Evolutionary conservation across 352 stramenopile genomes (phyloP), one percentile per base, ranked within the genome.

Genomic region (Globisporangium camurandrum): DNA sequence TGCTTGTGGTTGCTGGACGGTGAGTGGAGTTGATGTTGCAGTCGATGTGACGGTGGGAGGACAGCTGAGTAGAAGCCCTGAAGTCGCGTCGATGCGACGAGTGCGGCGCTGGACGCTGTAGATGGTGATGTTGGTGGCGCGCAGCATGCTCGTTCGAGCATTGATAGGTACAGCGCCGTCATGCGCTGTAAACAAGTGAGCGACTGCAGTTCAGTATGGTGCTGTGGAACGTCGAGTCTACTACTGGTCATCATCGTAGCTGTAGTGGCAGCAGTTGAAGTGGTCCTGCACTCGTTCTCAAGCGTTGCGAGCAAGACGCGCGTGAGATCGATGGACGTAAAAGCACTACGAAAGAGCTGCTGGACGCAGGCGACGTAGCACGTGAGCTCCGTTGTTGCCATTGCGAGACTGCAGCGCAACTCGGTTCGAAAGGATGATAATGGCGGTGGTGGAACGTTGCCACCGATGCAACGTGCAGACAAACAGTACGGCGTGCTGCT

Each of bases 111-210:
- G 30, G 30, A 34, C 30, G 30, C 30, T 14, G 8, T 34, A n/a
- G n/a, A n/a, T n/a, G n/a, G n/a, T n/a, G n/a, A n/a, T n/a, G n/a
- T 41, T 10, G 8, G n/a, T 51, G 51, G 10, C 3, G 16, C 3
- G 10, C 51, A 40, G 44, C 63, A 68, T 26, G 61, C 57, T 8
- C 16, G 49, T n/a, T 66, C 31, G 0, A 71, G 33, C 46, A 69
- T 56, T 9, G 38, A 36, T 2, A 22, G 11, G 50, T 60, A 71
- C 37, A 69, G 59, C 16, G 24, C 26, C 9, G 46, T 23, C 37
- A 66, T 17, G 6, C 59, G 55, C 22, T 66, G 46, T 16, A 66
- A 23, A 46, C 56, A 41, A 7, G 22, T 53, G 26, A 12, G 36
- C 11, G 38, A 22, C 28, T 22, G 22, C 4, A n/a, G 7, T 9